Percentiles rank a stretch among this genome's conserved stretches.
Evolutionary conservation across 257 asterid species (phyloP).

Genomic region (Solanum etuberosum): DNA sequence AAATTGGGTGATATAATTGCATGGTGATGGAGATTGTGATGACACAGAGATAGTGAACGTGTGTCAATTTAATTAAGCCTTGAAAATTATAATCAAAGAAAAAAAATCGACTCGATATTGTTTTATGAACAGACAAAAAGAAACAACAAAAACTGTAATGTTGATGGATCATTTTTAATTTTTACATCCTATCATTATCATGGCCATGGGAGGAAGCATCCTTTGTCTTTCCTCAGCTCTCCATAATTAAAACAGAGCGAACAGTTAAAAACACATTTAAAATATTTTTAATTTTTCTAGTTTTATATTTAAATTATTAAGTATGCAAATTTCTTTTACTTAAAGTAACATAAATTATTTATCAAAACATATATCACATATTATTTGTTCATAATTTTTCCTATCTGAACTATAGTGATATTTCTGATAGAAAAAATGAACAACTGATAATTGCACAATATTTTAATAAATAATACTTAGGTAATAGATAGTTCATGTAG

Average conservation of each 20-base stretch:
- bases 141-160: conserved; percentile 17
- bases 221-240: conserved; percentile 6
- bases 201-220: conserved; percentile 2
- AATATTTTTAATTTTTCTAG: not conserved
- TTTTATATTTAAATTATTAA: too few relatives aligned
- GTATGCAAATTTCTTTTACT: too few relatives aligned
- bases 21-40: not conserved
- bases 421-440: too few relatives aligned
- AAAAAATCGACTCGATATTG: not conserved
- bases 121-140: conserved; percentile 7
- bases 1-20: not conserved
- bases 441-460: too few relatives aligned
- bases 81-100: not conserved
- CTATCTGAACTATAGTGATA: too few relatives aligned
- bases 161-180: not conserved
- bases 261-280: not conserved
- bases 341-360: too few relatives aligned
- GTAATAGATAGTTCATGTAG: too few relatives aligned
- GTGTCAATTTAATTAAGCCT: not conserved
- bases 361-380: too few relatives aligned
- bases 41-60: not conserved
- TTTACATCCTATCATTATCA: not conserved
- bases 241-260: not conserved
- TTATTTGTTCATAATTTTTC: too few relatives aligned
- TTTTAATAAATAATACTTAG: too few relatives aligned